phyloP scores from a whole-genome alignment of 1,284 basidiomycete genomes.

The Trichosporon sp. region DNA sequence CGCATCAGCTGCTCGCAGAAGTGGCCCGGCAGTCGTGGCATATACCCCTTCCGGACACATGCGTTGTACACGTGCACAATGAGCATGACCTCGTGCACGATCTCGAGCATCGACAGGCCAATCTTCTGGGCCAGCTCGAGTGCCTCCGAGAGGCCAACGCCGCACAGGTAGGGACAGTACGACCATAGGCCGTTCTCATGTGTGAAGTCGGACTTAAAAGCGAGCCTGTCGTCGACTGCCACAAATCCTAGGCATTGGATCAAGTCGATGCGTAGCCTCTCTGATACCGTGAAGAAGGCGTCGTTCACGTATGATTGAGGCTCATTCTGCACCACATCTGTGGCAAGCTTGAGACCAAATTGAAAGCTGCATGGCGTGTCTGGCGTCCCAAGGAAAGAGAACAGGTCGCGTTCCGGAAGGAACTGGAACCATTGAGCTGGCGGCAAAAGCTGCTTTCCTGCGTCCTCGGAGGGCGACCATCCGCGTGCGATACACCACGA shows the following conservation, averaged over 20 bases:
- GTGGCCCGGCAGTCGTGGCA: background rate
- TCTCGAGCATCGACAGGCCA: background rate
- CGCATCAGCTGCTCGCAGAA: background rate
- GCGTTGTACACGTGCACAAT: background rate
- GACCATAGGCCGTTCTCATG: background rate
- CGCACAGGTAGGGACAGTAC: slow-evolving; percentile 2
- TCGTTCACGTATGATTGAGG: background rate
- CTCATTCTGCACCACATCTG: background rate
- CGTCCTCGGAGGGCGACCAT: background rate
- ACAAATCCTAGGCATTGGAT: background rate
- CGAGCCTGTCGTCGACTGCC: background rate
- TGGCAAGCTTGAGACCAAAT: background rate
- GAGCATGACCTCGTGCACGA: background rate
- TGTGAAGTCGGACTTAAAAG: background rate
- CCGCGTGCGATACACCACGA: background rate
- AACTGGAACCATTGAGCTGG: background rate
- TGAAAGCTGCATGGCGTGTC: background rate
- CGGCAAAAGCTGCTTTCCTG: background rate
- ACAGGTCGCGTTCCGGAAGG: background rate
- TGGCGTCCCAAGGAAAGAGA: background rate
- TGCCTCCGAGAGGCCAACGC: background rate
- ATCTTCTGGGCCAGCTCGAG: background rate
- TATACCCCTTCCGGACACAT: background rate
- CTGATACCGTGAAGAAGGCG: background rate
- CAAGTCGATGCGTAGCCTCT: background rate